Evolutionary conservation across 495 filamentous ascomycete genomes (phyloP), one percentile per base, ranked within the genome.

Genomic region (Annulohypoxylon nitens): DNA sequence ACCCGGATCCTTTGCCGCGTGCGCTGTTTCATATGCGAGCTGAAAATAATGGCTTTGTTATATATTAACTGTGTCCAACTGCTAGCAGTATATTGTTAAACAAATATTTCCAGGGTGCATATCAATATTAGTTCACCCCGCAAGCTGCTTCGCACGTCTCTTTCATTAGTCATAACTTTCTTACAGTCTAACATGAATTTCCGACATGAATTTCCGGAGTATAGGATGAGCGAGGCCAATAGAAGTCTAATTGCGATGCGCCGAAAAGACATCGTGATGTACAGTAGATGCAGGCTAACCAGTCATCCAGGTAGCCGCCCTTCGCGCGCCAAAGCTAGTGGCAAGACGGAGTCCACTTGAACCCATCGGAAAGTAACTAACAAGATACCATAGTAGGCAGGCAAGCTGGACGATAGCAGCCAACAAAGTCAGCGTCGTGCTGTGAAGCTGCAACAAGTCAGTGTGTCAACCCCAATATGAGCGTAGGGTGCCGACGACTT

Each of bases 291-390:
- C 5, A 16, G 47, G 47, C 61, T 82, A 97, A 61, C 91, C 90
- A 58, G 88, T 90, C 89, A 99, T 92, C 96, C 96, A 99, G 63
- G 93, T 87, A 10, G 93, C 87, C 14, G 97, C 92, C 74, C 93
- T 86, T 79, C 90, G 91, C 16, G 91, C 93, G 9, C 95, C 96
- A 73, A 97, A 94, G 11, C 88, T 89, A 45, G 93, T 92, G 75
- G 93, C 94, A 73, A 97, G 91, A 71, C 95, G 90, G 70, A 98
- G 82, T 18, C 95, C 93, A 57, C 89, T 93, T 57, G 92, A 93
- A 25, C 96, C 96, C 94, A 98, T 97, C 2, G 96, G 96, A 79
- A 99, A 99, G 83, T 99, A 99, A 83, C 92, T 96, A 81, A 99
- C 91, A 9, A 97, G 85, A 82, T 98, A 98, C 95, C 96, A 99